phyloP scores from a whole-genome alignment of 2,329 filamentous ascomycete genomes.

The Cadophora luteo-olivacea region DNA sequence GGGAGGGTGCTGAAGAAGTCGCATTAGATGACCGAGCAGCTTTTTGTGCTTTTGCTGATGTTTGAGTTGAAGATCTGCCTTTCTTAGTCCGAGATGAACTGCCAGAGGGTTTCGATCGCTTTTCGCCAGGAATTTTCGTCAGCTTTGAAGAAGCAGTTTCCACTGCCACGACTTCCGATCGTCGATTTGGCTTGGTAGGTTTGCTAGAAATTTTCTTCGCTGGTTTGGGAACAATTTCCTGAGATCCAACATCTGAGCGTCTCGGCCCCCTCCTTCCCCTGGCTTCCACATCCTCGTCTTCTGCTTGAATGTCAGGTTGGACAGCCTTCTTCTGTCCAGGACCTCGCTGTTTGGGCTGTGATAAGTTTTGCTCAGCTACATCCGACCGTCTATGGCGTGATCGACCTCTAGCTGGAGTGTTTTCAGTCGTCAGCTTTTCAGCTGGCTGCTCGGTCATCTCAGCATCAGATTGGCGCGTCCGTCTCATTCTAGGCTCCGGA shows the following conservation, averaged over 20 bases:
- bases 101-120: slow-evolving; percentile 4
- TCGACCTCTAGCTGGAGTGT: slow-evolving; percentile 17
- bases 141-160: slow-evolving; percentile 37
- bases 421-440: not conserved
- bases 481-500: not conserved
- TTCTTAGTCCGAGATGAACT: slow-evolving; percentile 6
- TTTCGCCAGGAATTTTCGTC: slow-evolving; percentile 24
- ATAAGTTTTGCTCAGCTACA: not conserved
- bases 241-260: not conserved
- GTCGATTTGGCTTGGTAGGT: slow-evolving; percentile 16
- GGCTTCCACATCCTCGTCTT: slow-evolving; percentile 4
- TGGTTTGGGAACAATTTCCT: not conserved
- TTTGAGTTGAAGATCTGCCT: slow-evolving; percentile 12
- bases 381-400: slow-evolving; percentile 16
- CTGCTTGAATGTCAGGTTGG: slow-evolving; percentile 20
- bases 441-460: slow-evolving; percentile 1
- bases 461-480: slow-evolving; percentile 5
- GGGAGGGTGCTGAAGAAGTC: slow-evolving; percentile 11
- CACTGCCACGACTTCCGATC: slow-evolving; percentile 25
- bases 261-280: not conserved
- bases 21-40: slow-evolving; percentile 10
- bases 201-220: slow-evolving; percentile 7
- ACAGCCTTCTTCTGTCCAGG: slow-evolving; percentile 23
- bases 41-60: slow-evolving; percentile 18
- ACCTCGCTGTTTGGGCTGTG: slow-evolving; percentile 13